These are phyloP conservation scores for Podila horticola DNA, from an alignment of 192 early-diverging fungal species.

Conservation along the genomic window DNA sequence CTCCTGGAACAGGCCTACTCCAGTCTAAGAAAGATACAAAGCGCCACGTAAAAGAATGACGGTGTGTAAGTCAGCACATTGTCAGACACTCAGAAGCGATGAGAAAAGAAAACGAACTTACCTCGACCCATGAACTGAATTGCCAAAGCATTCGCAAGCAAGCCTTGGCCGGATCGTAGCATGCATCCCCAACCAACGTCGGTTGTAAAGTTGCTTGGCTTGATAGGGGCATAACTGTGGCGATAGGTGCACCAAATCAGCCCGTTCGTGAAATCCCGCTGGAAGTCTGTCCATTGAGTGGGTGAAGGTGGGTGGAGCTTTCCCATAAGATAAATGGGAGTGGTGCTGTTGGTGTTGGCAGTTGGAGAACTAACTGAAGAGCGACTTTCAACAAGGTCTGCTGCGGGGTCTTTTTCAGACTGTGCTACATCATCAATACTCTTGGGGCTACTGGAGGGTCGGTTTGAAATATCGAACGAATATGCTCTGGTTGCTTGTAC, in stretches of 20 bases:
- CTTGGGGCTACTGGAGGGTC: background rate
- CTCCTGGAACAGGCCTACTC: slow-evolving; percentile 48
- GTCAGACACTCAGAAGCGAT: background rate
- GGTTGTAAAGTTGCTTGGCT: slow-evolving; percentile 78
- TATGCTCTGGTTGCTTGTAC: background rate
- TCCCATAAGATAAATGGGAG: slow-evolving; percentile 44
- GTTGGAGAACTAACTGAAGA: slow-evolving; percentile 29
- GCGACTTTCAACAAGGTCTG: slow-evolving; percentile 18
- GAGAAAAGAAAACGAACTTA: slow-evolving; percentile 24
- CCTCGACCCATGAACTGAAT: slow-evolving; percentile 82
- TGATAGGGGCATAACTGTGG: slow-evolving; percentile 85
- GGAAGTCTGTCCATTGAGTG: slow-evolving; percentile 61
- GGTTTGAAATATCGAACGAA: slow-evolving; percentile 14
- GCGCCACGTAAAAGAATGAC: background rate
- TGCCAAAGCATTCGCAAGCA: slow-evolving; percentile 87
- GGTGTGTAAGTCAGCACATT: background rate
- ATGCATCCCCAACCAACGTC: slow-evolving; percentile 98
- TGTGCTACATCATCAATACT: background rate
- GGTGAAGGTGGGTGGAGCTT: slow-evolving; percentile 40
- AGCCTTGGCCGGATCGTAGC: slow-evolving; percentile 93
- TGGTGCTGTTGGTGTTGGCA: slow-evolving; percentile 7
- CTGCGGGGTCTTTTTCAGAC: slow-evolving; percentile 4
- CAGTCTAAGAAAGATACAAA: slow-evolving; percentile 47
- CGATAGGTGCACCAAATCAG: slow-evolving; percentile 94
- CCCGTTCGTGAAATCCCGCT: slow-evolving; percentile 83